phyloP scores from a whole-genome alignment of 768 basidiomycete species.

The Baorangia bicolor region DNA sequence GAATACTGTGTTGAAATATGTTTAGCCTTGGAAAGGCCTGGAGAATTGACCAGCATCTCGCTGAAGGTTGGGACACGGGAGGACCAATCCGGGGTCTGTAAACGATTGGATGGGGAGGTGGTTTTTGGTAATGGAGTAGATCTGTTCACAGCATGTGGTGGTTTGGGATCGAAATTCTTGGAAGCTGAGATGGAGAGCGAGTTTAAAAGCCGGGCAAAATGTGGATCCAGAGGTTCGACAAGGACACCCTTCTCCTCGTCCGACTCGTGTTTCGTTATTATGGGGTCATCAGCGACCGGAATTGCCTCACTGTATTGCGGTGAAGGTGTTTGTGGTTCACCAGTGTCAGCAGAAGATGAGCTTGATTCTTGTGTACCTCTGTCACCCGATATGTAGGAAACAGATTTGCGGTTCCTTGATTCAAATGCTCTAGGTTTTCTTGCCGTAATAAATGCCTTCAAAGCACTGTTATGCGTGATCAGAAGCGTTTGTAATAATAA shows the following conservation, averaged over 20 bases:
- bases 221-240: conserved; percentile 54
- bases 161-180: conserved; percentile 26
- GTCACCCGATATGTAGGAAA: conserved; percentile 28
- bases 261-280: conserved; percentile 30
- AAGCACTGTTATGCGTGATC: conserved; percentile 14
- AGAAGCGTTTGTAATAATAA: neutral
- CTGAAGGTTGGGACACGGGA: conserved; percentile 29
- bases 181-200: conserved; percentile 58
- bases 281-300: conserved; percentile 17
- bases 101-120: conserved; percentile 11
- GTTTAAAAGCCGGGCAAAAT: conserved; percentile 66
- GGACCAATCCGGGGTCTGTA: conserved; percentile 32
- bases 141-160: conserved; percentile 2
- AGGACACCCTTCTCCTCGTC: conserved; percentile 30
- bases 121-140: conserved; percentile 10
- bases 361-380: conserved; percentile 57
- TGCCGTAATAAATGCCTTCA: conserved; percentile 69
- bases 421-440: conserved; percentile 51
- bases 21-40: conserved; percentile 4
- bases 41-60: conserved; percentile 8
- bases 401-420: conserved; percentile 36
- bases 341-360: conserved; percentile 61
- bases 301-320: conserved; percentile 50
- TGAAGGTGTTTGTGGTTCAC: conserved; percentile 64
- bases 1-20: neutral